phyloP scores from a whole-genome alignment of 2,329 filamentous ascomycete species.

The Fusarium tricinctum region DNA sequence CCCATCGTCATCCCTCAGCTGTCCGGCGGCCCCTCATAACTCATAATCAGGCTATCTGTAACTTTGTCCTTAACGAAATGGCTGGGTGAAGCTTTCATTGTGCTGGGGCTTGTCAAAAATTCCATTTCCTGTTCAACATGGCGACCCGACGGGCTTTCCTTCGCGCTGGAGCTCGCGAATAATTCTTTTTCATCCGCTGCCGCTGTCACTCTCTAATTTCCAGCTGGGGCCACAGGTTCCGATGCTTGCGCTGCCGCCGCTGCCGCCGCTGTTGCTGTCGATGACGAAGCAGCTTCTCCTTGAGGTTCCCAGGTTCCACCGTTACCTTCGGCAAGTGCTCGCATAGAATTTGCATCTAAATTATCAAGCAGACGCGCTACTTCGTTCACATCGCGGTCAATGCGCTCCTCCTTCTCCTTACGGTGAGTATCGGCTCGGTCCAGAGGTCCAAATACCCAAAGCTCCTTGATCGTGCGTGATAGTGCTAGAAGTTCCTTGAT shows the following conservation, averaged over 20 bases:
- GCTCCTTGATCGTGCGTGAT: slow-evolving; percentile 61
- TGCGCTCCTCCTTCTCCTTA: slow-evolving; percentile 54
- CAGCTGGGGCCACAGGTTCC: slow-evolving; percentile 11
- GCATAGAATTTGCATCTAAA: slow-evolving; percentile 55
- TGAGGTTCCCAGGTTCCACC: slow-evolving; percentile 57
- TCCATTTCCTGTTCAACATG: background rate
- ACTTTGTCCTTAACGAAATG: background rate
- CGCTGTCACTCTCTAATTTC: slow-evolving; percentile 17
- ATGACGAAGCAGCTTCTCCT: slow-evolving; percentile 13
- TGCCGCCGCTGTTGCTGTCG: background rate
- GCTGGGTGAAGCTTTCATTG: background rate
- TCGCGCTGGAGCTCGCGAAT: background rate
- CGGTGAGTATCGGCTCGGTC: slow-evolving; percentile 55
- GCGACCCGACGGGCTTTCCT: background rate
- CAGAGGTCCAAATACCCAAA: slow-evolving; percentile 61
- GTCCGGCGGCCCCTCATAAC: too few relatives aligned
- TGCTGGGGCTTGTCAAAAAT: background rate
- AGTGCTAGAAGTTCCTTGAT: slow-evolving; percentile 62
- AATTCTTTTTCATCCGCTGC: background rate
- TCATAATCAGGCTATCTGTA: background rate
- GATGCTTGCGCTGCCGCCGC: slow-evolving; percentile 7
- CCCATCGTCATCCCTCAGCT: too few relatives aligned
- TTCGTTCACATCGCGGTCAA: slow-evolving; percentile 55
- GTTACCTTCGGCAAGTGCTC: slow-evolving; percentile 52
- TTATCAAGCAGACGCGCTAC: slow-evolving; percentile 55